Conservation (phyloP, 345 rosid species). For the Linum tenue region DNA sequence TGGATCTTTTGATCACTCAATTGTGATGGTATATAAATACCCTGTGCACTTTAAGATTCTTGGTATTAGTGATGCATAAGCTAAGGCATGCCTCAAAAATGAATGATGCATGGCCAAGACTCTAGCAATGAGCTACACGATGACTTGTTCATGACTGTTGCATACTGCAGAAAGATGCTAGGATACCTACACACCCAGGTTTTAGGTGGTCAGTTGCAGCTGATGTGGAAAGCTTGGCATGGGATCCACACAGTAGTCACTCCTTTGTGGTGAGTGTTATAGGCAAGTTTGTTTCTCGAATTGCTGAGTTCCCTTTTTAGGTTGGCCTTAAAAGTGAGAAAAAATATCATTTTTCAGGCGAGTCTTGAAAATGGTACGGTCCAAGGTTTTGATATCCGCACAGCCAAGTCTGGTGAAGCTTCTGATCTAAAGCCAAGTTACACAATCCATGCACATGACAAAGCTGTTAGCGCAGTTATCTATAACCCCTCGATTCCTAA, state of each 20-base stretch:
- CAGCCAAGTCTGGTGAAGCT: slow-evolving; percentile 44
- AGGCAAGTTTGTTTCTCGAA: neutral
- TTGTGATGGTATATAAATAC: slow-evolving; percentile 55
- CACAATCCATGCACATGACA: slow-evolving; percentile 77
- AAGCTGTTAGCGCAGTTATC: slow-evolving; percentile 62
- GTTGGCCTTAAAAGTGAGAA: neutral
- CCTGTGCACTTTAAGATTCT: no score
- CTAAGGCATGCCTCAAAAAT: no score
- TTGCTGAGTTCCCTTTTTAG: neutral
- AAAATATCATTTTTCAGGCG: slow-evolving; percentile 31
- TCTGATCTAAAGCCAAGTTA: slow-evolving; percentile 48
- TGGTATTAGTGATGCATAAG: no score
- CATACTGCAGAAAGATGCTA: slow-evolving; percentile 65
- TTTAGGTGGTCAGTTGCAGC: slow-evolving; percentile 63
- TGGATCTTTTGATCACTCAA: slow-evolving; percentile 90
- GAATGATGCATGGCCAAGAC: no score
- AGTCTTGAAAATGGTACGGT: slow-evolving; percentile 89
- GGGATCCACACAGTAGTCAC: slow-evolving; percentile 82
- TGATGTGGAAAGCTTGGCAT: slow-evolving; percentile 83
- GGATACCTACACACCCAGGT: slow-evolving; percentile 64
- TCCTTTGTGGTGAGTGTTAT: slow-evolving; percentile 62
- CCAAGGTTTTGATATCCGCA: slow-evolving; percentile 48
- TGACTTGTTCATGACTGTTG: neutral
- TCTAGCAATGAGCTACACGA: no score
- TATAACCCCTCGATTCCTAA: slow-evolving; percentile 46